Base-by-base conservation (phyloP, 805 yeast species). In the Metschnikowia matae region DNA sequence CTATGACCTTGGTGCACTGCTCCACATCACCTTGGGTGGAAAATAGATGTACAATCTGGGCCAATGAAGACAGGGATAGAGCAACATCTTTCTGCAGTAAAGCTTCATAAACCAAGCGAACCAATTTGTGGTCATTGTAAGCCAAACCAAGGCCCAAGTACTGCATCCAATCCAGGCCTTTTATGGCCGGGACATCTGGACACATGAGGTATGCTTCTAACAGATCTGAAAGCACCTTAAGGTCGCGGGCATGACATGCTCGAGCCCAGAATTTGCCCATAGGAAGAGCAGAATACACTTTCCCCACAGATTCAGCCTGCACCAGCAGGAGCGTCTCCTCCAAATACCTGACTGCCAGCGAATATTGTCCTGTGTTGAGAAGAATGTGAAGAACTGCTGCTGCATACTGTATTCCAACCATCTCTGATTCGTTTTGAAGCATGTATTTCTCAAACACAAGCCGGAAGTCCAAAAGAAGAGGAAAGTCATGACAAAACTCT, bases 11-110 rank as follows among this genome's bases (percentile, higher is more conserved):
- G 8, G 70, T 49, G 1, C 74, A 64, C 64, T 63, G 67, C 14
- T 61, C 44, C 5, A 71, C 69, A 53, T 74, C 78, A 5, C 78
- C 78, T 46, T 66, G 59, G 3, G 60, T 51, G 2, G 74, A 57
- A 10, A 73, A 59, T 0, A 64, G 57, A 33, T 66, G 69, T 26
- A 74, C 58, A 5, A 70, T 62, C 44, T 59, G 62, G 32, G 54
- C 50, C 5, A 70, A 53, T 14, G 17, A 21, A 6, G 40, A 15
- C 40, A 15, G 23, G 13, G 40, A 17, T 50, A 48, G 32, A 62
- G 55, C 15, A 58, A 40, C 6, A 35, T 43, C 46, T 49, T 56
- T 45, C 39, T 35, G 10, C 46, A 35, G 23, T 15, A 44, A 33
- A 18, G 58, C 54, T 14, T 59, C 63, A 52, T 70, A 70, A 1